A percentile compares a stretch with the other conserved stretches of the same genome.
Conservation (phyloP, 1,139 yeast species). For the Taphrina betulina region DNA sequence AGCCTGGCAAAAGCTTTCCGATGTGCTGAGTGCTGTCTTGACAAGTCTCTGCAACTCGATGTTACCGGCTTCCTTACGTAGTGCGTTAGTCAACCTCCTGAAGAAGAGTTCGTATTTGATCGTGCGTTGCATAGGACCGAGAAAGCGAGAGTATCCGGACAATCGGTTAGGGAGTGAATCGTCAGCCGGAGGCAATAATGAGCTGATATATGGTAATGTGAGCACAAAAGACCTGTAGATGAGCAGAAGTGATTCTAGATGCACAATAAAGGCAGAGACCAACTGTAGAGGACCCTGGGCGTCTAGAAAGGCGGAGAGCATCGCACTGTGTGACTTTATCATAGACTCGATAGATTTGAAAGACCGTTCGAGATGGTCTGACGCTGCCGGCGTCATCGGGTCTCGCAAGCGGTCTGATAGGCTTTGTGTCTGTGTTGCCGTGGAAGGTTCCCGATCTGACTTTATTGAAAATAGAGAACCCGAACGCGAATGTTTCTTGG, state of each 20-base stretch:
- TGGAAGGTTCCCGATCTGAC: neutral
- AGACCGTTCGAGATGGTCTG: constrained; percentile 29
- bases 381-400: constrained; percentile 19
- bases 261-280: constrained; percentile 12
- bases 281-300: constrained; percentile 10
- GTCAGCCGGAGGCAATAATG: constrained; percentile 7
- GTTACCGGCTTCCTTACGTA: constrained; percentile 3
- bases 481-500: constrained; percentile 9
- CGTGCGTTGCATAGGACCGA: constrained; percentile 30
- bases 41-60: constrained; percentile 13
- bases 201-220: constrained; percentile 21
- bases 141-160: constrained; percentile 26
- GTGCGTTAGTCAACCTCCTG: constrained; percentile 9
- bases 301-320: constrained; percentile 11
- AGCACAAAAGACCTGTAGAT: constrained; percentile 18
- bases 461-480: constrained; percentile 9
- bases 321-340: constrained; percentile 20
- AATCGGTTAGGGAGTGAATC: constrained; percentile 19
- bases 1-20: constrained; percentile 12
- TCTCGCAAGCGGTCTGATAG: constrained; percentile 18
- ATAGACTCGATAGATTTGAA: constrained; percentile 21
- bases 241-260: constrained; percentile 12
- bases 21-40: constrained; percentile 1
- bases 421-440: neutral
- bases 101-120: constrained; percentile 21